Conservation (phyloP, 129 eudicot genomes). For the Sambucus nigra region DNA sequence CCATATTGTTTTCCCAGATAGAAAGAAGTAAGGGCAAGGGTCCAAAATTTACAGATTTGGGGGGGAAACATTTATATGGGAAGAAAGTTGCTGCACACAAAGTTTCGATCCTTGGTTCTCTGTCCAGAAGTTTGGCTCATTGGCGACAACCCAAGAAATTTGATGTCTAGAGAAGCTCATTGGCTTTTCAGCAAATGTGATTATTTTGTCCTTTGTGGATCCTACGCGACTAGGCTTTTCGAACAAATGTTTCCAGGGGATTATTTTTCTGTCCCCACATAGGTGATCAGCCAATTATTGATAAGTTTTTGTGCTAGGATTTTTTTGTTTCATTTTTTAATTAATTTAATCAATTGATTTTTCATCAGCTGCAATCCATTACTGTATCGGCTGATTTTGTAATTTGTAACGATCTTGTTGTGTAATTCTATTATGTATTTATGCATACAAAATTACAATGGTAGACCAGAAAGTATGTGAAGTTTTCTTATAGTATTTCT, state of each 20-base stretch:
- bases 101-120: slow-evolving; percentile 42
- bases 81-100: slow-evolving; percentile 47
- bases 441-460: not conserved
- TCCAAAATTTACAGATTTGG: slow-evolving; percentile 79
- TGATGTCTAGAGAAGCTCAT: slow-evolving; percentile 38
- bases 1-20: slow-evolving; percentile 43
- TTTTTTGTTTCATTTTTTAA: slow-evolving; percentile 17
- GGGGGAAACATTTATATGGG: slow-evolving; percentile 72
- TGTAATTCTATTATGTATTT: slow-evolving; percentile 19
- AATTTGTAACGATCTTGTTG: slow-evolving; percentile 30
- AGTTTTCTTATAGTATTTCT: no score
- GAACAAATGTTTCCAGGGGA: slow-evolving; percentile 13
- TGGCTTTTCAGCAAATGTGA: slow-evolving; percentile 1
- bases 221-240: slow-evolving; percentile 8
- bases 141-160: slow-evolving; percentile 84
- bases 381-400: slow-evolving; percentile 27
- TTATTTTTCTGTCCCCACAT: slow-evolving; percentile 18
- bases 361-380: slow-evolving; percentile 24
- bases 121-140: slow-evolving; percentile 55
- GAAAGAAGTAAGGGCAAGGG: slow-evolving; percentile 74
- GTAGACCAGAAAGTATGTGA: slow-evolving; percentile 7
- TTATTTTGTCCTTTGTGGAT: slow-evolving; percentile 23
- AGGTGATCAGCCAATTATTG: slow-evolving; percentile 18
- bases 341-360: slow-evolving; percentile 41
- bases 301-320: slow-evolving; percentile 20